Conservation (phyloP, 192 early-diverging fungal genomes). For the Coemansia sp. region DNA sequence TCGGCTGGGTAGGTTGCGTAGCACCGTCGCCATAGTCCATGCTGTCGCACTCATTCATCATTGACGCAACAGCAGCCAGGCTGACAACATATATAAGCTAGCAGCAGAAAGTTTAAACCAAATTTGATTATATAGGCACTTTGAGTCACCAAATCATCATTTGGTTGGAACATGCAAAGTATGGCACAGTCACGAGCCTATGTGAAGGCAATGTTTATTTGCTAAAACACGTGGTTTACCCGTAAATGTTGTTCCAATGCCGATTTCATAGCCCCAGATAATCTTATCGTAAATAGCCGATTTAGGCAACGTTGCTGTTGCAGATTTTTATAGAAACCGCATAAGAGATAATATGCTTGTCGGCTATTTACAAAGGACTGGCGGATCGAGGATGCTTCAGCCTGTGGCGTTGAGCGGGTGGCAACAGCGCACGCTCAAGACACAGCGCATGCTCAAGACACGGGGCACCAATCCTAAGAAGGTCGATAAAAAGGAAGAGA, state of each 20-base stretch:
- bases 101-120: background rate
- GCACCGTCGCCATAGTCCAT: conserved; percentile 7
- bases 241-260: no score
- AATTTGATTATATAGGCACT: no score
- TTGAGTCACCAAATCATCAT: background rate
- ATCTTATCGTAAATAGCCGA: no score
- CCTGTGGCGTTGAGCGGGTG: background rate
- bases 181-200: background rate
- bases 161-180: background rate
- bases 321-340: background rate
- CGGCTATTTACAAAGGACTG: background rate
- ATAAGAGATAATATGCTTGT: background rate
- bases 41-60: background rate
- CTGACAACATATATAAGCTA: background rate
- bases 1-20: conserved; percentile 49
- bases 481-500: background rate
- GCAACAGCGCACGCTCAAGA: conserved; percentile 5
- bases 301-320: background rate
- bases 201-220: no score
- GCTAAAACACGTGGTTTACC: no score
- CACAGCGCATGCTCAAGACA: background rate
- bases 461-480: background rate
- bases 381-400: background rate
- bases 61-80: background rate
- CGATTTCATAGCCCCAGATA: no score